Evolutionary conservation across 106 monocot genomes (phyloP).

Genomic region (Triglochin maritima): DNA sequence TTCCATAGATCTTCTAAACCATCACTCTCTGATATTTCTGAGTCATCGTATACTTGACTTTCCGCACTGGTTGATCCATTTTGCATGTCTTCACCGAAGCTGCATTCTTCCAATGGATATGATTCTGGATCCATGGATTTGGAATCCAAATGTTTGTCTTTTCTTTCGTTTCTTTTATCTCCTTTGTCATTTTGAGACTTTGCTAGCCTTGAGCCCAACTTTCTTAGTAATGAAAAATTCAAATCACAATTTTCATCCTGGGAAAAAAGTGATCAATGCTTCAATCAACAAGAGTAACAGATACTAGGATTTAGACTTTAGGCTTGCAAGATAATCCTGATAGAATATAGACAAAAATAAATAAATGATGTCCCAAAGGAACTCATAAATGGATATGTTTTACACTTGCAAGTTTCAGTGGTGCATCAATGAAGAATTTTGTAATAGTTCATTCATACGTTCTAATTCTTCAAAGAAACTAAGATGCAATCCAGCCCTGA

Average conservation of each 20-base stretch:
- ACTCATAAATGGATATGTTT: too few species aligned
- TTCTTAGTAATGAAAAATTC: constrained; percentile 2
- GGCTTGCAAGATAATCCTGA: too few species aligned
- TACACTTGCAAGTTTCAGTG: too few species aligned
- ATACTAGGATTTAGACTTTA: too few species aligned
- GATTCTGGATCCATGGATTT: not conserved
- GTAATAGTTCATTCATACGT: too few species aligned
- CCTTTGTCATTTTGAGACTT: not conserved
- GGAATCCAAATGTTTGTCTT: not conserved
- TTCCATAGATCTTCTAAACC: constrained; percentile 9
- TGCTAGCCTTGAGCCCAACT: not conserved
- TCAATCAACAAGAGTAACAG: too few species aligned
- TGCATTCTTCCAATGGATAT: not conserved
- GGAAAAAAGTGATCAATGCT: too few species aligned
- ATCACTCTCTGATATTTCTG: constrained; percentile 10
- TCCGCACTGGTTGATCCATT: not conserved
- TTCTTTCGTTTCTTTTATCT: not conserved
- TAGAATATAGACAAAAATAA: too few species aligned
- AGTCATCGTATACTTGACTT: not conserved
- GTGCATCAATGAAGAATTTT: too few species aligned
- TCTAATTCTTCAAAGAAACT: too few species aligned
- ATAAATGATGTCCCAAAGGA: too few species aligned
- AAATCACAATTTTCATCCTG: constrained; percentile 3
- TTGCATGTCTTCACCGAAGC: not conserved
- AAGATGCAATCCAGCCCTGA: too few species aligned